phyloP scores from a whole-genome alignment of 1,139 yeast species.

The Diutina neorugosa region DNA sequence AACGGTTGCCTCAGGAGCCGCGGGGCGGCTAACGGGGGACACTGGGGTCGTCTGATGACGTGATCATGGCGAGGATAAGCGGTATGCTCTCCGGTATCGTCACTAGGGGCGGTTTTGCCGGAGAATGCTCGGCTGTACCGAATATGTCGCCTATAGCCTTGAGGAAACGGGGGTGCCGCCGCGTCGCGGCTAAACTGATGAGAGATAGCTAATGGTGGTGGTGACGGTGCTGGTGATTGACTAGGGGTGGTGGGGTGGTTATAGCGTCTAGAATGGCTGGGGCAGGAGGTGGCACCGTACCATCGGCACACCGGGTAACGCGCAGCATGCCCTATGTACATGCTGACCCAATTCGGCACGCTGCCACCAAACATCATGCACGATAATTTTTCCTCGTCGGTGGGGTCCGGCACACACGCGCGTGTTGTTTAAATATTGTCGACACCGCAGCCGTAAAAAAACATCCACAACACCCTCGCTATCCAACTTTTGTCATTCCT shows the following conservation, averaged over 20 bases:
- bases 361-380: neutral
- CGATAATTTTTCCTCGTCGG: neutral
- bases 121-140: neutral
- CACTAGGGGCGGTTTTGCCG: neutral
- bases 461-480: neutral
- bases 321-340: neutral
- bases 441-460: neutral
- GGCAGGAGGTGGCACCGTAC: neutral
- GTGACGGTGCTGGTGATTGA: too few species aligned
- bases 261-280: too few species aligned
- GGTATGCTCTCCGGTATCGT: neutral
- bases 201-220: too few species aligned
- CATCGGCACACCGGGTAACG: neutral
- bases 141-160: neutral
- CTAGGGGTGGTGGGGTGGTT: too few species aligned
- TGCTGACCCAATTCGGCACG: neutral
- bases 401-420: neutral
- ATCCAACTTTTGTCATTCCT: slow-evolving; percentile 3
- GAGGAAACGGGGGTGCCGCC: neutral
- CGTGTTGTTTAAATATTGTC: neutral
- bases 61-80: neutral
- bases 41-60: neutral
- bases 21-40: neutral
- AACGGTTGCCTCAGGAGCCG: too few species aligned
- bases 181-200: neutral